These are phyloP conservation scores for Herpetomonas muscarum DNA, from an alignment of 208 protist species.

Conservation along the genomic window DNA sequence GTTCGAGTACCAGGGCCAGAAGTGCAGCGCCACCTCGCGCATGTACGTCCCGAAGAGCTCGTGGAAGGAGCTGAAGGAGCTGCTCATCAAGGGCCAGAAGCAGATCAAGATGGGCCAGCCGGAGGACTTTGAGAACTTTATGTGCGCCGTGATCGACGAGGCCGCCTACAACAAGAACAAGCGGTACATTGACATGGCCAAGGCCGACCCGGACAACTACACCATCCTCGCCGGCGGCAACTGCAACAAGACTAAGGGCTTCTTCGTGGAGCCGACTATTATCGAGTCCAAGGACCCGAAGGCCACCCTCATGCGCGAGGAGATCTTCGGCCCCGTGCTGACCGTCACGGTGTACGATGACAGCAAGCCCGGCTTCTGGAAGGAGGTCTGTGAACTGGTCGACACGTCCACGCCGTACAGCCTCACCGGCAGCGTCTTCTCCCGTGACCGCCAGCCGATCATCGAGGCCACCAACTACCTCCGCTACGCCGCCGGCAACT, in stretches of 20 bases:
- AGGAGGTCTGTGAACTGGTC: constrained; percentile 77
- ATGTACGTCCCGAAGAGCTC: constrained; percentile 92
- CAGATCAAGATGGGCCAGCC: constrained; percentile 93
- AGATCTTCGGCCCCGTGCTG: constrained; percentile 98
- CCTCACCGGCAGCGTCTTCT: constrained; percentile 94
- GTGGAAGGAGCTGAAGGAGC: constrained; percentile 82
- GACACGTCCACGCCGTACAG: constrained; percentile 90
- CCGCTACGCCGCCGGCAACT: constrained; percentile 93
- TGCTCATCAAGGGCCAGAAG: constrained; percentile 76
- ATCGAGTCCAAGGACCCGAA: constrained; percentile 90
- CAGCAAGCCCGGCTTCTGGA: constrained; percentile 78
- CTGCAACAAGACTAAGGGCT: constrained; percentile 78
- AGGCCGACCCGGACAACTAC: constrained; percentile 58
- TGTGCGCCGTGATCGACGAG: constrained; percentile 96
- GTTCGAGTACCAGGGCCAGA: constrained; percentile 98
- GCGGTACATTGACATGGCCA: constrained; percentile 94
- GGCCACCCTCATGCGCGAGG: constrained; percentile 88
- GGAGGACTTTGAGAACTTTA: constrained; percentile 91
- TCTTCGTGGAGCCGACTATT: constrained; percentile 96
- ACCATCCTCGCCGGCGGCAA: constrained; percentile 71
- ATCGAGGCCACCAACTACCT: constrained; percentile 55
- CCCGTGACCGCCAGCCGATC: constrained; percentile 75
- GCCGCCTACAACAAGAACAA: constrained; percentile 91
- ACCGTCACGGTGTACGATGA: constrained; percentile 96
- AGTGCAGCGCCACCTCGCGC: constrained; percentile 93